phyloP scores from a whole-genome alignment of 345 rosid species.

The Moricandia moricandioides region DNA sequence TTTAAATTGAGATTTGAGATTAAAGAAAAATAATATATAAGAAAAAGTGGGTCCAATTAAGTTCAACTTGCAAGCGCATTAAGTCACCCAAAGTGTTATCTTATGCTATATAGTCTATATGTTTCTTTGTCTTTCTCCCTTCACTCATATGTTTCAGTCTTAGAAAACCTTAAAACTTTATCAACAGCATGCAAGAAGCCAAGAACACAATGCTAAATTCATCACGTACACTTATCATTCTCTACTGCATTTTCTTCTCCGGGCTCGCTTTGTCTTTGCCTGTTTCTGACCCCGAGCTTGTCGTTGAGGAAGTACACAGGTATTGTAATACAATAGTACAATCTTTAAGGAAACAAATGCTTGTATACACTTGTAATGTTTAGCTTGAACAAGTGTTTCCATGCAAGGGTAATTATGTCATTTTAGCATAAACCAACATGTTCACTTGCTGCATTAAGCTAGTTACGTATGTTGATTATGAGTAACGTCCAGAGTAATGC shows the following conservation, averaged over 20 bases:
- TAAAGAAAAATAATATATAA: not conserved
- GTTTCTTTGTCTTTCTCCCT: slow-evolving; percentile 28
- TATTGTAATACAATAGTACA: slow-evolving; percentile 10
- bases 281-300: slow-evolving; percentile 56
- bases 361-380: not conserved
- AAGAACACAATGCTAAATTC: not conserved
- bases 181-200: not conserved
- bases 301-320: slow-evolving; percentile 66
- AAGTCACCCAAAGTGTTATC: slow-evolving; percentile 19
- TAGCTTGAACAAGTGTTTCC: not conserved
- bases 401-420: not conserved
- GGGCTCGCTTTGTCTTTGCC: slow-evolving; percentile 41
- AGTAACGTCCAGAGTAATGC: not conserved
- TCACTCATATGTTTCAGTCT: slow-evolving; percentile 25
- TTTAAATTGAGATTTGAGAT: not conserved
- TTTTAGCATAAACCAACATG: not conserved
- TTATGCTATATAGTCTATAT: slow-evolving; percentile 25
- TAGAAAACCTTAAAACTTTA: not conserved
- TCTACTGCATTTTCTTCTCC: slow-evolving; percentile 40
- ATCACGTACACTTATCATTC: slow-evolving; percentile 22
- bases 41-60: slow-evolving; percentile 25
- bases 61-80: slow-evolving; percentile 36
- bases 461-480: not conserved
- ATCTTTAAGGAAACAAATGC: not conserved
- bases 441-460: slow-evolving; percentile 10